These are phyloP conservation scores for Kentomonas sorsogonicus DNA, from an alignment of 208 protist genomes.

Conservation along the genomic window DNA sequence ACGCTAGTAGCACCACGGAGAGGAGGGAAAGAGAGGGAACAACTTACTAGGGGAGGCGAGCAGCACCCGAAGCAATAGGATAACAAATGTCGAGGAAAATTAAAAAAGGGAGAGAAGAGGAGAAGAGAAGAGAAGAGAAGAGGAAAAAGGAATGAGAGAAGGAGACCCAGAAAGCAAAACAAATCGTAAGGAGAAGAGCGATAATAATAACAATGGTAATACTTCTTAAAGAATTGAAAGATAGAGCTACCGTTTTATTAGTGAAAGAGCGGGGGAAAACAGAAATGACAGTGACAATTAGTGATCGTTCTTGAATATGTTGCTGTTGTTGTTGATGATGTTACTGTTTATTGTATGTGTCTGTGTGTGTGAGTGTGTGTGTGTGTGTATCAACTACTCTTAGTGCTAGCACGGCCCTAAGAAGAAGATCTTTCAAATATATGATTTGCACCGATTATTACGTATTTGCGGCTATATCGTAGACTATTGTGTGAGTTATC, in stretches of 20 bases:
- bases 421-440: background rate
- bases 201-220: background rate
- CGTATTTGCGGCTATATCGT: background rate
- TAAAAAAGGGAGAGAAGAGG: background rate
- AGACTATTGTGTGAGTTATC: too few species aligned
- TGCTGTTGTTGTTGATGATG: background rate
- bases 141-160: background rate
- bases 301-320: constrained; percentile 7
- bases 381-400: background rate
- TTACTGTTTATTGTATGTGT: background rate
- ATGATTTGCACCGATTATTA: background rate
- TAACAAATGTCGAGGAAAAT: background rate
- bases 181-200: too few species aligned
- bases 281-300: too few species aligned
- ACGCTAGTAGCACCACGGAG: too few species aligned
- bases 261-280: too few species aligned
- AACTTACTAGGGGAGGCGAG: background rate
- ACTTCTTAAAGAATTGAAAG: too few species aligned
- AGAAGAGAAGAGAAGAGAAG: background rate
- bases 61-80: background rate
- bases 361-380: background rate
- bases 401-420: background rate
- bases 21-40: background rate
- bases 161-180: background rate
- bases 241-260: too few species aligned